Percentiles rank a stretch among this genome's conserved stretches.
Conservation (phyloP, 495 filamentous ascomycete species). For the Paragyromitra xinjiangensis region DNA sequence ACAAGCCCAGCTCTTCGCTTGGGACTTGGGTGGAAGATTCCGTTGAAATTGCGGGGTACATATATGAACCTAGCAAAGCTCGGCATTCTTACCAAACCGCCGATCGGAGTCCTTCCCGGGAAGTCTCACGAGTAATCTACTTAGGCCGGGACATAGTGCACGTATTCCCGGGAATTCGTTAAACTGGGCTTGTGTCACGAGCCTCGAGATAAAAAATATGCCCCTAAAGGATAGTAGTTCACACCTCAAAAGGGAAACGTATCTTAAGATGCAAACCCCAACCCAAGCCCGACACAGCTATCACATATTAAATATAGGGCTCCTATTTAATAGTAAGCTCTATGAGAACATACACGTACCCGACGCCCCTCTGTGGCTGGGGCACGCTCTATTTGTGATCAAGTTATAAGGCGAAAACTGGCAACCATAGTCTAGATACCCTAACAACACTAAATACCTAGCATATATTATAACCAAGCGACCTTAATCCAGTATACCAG, state of each 20-base stretch:
- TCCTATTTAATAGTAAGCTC: too few relatives aligned
- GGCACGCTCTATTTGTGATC: too few relatives aligned
- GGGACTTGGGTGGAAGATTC: not conserved
- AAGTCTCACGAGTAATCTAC: not conserved
- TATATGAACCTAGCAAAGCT: not conserved
- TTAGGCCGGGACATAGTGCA: not conserved
- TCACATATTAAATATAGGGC: not conserved
- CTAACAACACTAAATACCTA: too few relatives aligned
- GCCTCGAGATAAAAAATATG: not conserved
- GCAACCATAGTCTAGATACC: too few relatives aligned
- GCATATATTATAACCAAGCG: too few relatives aligned
- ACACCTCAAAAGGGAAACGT: not conserved
- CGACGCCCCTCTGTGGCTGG: too few relatives aligned
- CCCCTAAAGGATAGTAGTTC: not conserved
- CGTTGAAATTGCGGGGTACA: not conserved
- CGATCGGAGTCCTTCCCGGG: conserved; percentile 2
- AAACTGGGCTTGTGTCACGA: not conserved
- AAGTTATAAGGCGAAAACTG: too few relatives aligned
- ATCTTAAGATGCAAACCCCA: too few relatives aligned
- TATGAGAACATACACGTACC: too few relatives aligned
- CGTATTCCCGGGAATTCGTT: not conserved
- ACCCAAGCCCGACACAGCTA: not conserved
- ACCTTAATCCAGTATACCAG: too few relatives aligned
- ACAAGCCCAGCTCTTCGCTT: not conserved
- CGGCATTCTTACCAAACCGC: not conserved